Evolutionary conservation across 331 rosid species (phyloP), one percentile per base, ranked within the genome.

Genomic region (Acacia concinna): DNA sequence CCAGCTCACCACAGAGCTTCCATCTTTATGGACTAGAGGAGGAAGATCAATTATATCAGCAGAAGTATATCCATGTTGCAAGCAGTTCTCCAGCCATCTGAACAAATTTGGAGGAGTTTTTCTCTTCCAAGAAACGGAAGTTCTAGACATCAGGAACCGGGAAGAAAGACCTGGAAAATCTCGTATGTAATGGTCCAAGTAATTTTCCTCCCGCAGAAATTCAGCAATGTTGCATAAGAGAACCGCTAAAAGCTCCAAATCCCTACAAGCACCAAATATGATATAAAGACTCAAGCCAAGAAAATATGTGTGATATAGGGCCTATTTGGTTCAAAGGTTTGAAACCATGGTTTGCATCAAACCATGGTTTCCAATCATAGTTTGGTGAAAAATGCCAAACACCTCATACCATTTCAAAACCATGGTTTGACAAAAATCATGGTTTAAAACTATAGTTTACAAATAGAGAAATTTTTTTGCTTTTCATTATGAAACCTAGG

Each of bases 41-140:
- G 99, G 92, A 73, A 95, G 90, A 86, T 91, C 94, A 77, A 73
- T 82, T 46, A 59, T 73, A 81, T 78, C 81, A 75, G 92, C 90
- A 81, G 74, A 84, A 75, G 49, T 68, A 74, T 79, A 85, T 81
- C 98, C 97, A 79, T 73, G 81, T 60, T 79, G 91, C 91, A 95
- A 86, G 86, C 97, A 91, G 85, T 83, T 87, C 81, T 89, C 97
- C 52, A 95, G 94, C 99, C 99, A 95, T 86, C 97, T 90, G 90
- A 88, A 91, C 81, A 95, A 74, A 91, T 87, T 91, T 78, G 97
- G 94, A 86, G 93, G 88, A 66, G 77, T 83, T 90, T 89, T 88
- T 76, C 15, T 69, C 20, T 69, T 69, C 74, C 56, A 43, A 38
- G 90, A 87, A 72, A 52, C 57, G 78, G 89, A 56, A 44, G 87